Conservation (phyloP, 1,284 basidiomycete genomes). For the Bjerkandera adusta region DNA sequence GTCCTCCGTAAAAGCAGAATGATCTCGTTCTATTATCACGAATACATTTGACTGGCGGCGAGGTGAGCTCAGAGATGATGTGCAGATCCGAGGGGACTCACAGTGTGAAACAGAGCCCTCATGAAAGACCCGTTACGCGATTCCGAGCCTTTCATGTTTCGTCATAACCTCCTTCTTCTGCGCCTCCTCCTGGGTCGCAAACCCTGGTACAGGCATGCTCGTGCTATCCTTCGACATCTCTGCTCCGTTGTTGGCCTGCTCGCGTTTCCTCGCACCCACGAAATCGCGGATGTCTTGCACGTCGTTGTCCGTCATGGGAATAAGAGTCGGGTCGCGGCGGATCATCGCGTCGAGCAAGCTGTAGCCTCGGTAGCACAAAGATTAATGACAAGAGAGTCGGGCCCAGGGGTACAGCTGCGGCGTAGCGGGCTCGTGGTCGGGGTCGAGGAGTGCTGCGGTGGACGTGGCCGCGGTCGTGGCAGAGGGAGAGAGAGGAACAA, state of each 20-base stretch:
- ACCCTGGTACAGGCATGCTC: constrained; percentile 18
- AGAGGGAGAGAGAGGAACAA: constrained; percentile 3
- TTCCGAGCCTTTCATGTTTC: constrained; percentile 36
- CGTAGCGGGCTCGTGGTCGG: neutral
- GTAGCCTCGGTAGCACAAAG: constrained; percentile 4
- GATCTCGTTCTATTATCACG: too few relatives aligned
- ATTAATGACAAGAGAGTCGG: constrained; percentile 3
- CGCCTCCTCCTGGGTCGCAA: constrained; percentile 34
- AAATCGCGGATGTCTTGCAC: constrained; percentile 71
- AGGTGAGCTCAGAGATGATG: too few relatives aligned
- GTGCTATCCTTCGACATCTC: constrained; percentile 13
- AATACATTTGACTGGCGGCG: too few relatives aligned
- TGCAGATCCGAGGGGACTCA: too few relatives aligned
- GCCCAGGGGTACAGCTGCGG: neutral
- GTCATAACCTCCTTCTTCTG: constrained; percentile 35
- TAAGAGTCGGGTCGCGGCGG: constrained; percentile 69
- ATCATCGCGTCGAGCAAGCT: constrained; percentile 55
- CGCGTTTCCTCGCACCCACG: constrained; percentile 38
- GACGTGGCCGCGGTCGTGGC: constrained; percentile 8
- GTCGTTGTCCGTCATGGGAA: constrained; percentile 69
- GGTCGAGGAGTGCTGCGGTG: neutral
- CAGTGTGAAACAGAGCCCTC: too few relatives aligned
- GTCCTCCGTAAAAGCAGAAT: too few relatives aligned
- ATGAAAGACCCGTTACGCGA: constrained; percentile 8
- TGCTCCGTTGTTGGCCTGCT: constrained; percentile 10